Percentiles rank a stretch among this genome's conserved stretches.
These are phyloP conservation scores for Xerocomellus amylosporus DNA, from an alignment of 768 basidiomycete genomes.

Conservation along the genomic window DNA sequence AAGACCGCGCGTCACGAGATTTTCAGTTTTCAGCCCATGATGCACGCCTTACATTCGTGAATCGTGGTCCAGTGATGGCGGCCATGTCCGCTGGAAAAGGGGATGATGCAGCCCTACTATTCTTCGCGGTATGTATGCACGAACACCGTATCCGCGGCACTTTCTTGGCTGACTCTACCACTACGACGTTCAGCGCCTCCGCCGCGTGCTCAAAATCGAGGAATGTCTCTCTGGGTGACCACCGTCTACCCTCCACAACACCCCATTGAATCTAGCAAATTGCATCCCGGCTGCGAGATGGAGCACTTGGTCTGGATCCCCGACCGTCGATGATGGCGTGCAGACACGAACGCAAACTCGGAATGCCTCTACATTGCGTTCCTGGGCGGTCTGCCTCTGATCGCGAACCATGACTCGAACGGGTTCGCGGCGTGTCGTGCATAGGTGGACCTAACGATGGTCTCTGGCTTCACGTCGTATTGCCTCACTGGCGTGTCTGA, in stretches of 20 bases:
- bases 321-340: not conserved
- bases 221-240: not conserved
- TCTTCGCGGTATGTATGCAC: no score
- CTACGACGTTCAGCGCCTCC: not conserved
- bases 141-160: not conserved
- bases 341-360: not conserved
- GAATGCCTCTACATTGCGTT: not conserved
- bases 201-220: not conserved
- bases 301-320: not conserved
- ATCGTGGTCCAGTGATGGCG: no score
- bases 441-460: no score
- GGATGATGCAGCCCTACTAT: no score
- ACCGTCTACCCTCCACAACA: not conserved
- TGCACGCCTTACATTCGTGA: no score
- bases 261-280: not conserved
- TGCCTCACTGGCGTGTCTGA: no score
- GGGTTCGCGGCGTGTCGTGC: no score
- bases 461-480: no score
- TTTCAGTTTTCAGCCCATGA: no score
- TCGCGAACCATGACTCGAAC: not conserved
- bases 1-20: no score
- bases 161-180: not conserved
- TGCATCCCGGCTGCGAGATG: not conserved
- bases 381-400: not conserved
- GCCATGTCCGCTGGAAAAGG: no score